Evolutionary conservation across 495 filamentous ascomycete species (phyloP).

Genomic region (Schizothecium vesticola): DNA sequence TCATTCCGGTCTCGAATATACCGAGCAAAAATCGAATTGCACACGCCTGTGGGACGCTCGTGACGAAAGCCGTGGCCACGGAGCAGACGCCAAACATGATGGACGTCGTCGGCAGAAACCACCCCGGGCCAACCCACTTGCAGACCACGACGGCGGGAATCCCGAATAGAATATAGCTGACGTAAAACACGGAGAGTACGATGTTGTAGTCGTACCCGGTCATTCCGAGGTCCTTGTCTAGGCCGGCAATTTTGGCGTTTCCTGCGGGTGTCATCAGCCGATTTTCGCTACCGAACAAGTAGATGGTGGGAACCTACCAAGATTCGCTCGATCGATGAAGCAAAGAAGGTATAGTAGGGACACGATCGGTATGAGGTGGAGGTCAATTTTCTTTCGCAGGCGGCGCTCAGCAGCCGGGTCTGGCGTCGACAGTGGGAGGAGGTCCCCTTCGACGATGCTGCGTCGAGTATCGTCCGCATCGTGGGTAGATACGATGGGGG

Average conservation of each 20-base stretch:
- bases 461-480: too few relatives aligned
- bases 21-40: slow-evolving; percentile 67
- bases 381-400: slow-evolving; percentile 1
- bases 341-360: not conserved
- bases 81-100: slow-evolving; percentile 29
- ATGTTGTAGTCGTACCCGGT: slow-evolving; percentile 59
- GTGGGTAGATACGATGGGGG: too few relatives aligned
- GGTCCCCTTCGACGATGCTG: too few relatives aligned
- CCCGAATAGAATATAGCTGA: slow-evolving; percentile 69
- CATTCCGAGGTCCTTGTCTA: slow-evolving; percentile 54
- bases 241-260: slow-evolving; percentile 44
- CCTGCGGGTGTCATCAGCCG: too few relatives aligned
- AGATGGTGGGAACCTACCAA: too few relatives aligned
- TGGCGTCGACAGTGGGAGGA: too few relatives aligned
- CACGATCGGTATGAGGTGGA: not conserved
- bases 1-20: slow-evolving; percentile 63
- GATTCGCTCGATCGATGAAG: slow-evolving; percentile 1
- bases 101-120: slow-evolving; percentile 51
- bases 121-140: slow-evolving; percentile 49
- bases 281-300: too few relatives aligned
- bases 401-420: not conserved
- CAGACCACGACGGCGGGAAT: slow-evolving; percentile 63
- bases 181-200: slow-evolving; percentile 52
- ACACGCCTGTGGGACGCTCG: slow-evolving; percentile 61
- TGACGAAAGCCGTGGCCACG: slow-evolving; percentile 57